phyloP scores from a whole-genome alignment of 306 rosid species.

The Canavalia ensiformis region DNA sequence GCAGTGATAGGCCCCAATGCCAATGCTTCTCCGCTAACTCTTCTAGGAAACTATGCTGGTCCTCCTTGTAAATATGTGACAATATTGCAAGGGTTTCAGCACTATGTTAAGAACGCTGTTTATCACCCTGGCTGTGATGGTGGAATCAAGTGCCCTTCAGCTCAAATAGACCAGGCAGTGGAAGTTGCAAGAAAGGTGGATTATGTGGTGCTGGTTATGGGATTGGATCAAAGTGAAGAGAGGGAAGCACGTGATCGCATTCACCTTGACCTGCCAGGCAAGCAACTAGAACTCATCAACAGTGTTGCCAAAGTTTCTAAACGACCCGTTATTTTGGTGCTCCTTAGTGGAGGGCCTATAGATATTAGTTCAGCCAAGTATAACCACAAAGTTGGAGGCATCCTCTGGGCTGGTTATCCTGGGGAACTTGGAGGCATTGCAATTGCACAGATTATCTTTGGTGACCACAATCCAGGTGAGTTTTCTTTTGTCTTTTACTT shows the following conservation, averaged over 20 bases:
- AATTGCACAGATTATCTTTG: slow-evolving; percentile 83
- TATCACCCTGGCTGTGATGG: slow-evolving; percentile 76
- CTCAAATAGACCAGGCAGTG: slow-evolving; percentile 66
- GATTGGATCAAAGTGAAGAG: slow-evolving; percentile 83
- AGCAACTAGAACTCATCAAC: slow-evolving; percentile 71
- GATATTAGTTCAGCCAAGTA: slow-evolving; percentile 80
- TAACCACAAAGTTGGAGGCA: slow-evolving; percentile 74
- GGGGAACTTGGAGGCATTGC: slow-evolving; percentile 91
- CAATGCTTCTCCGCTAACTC: slow-evolving; percentile 61
- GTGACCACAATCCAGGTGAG: slow-evolving; percentile 91
- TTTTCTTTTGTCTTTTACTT: neutral
- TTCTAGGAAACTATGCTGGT: slow-evolving; percentile 87
- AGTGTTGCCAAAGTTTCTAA: slow-evolving; percentile 78
- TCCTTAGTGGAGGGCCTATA: slow-evolving; percentile 86
- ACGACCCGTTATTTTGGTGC: slow-evolving; percentile 77
- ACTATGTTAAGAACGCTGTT: slow-evolving; percentile 58
- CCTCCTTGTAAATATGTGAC: slow-evolving; percentile 75
- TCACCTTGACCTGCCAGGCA: slow-evolving; percentile 75
- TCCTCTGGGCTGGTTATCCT: slow-evolving; percentile 97
- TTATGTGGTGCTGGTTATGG: slow-evolving; percentile 85
- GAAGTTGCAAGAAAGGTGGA: slow-evolving; percentile 64
- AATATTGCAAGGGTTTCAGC: slow-evolving; percentile 66
- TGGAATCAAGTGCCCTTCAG: slow-evolving; percentile 63
- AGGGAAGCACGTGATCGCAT: slow-evolving; percentile 76
- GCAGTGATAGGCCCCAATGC: slow-evolving; percentile 93